phyloP scores from a whole-genome alignment of 75 land plant species.

The Picea sitchensis region DNA sequence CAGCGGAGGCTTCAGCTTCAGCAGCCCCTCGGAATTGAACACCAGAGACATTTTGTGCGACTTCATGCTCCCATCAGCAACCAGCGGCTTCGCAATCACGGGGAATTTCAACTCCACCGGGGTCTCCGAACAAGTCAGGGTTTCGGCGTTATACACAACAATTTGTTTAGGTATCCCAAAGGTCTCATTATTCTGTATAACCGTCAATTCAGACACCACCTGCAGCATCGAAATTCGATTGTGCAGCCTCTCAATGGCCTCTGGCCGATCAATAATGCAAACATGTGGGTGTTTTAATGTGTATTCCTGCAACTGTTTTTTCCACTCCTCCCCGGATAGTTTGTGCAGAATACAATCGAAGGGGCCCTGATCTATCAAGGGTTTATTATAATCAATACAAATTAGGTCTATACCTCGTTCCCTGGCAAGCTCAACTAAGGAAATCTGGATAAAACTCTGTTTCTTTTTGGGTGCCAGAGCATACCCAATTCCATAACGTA shows the following conservation, averaged over 20 bases:
- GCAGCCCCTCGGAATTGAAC: constrained; percentile 46
- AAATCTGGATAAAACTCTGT: constrained; percentile 61
- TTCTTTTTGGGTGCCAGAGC: constrained; percentile 75
- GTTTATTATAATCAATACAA: constrained; percentile 44
- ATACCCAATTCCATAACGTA: constrained; percentile 56
- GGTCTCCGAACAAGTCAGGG: constrained; percentile 16
- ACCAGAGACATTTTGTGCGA: constrained; percentile 83
- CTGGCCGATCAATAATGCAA: constrained; percentile 59
- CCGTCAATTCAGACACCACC: constrained; percentile 43
- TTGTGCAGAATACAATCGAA: constrained; percentile 93
- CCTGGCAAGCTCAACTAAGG: constrained; percentile 43
- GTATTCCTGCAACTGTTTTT: constrained; percentile 41
- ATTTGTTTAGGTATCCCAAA: constrained; percentile 71
- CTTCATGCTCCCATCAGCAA: constrained; percentile 77
- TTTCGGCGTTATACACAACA: constrained; percentile 46
- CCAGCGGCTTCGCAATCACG: constrained; percentile 83
- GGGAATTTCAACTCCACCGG: constrained; percentile 58
- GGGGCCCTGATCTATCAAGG: constrained; percentile 72
- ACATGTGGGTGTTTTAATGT: constrained; percentile 32
- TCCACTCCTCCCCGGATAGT: constrained; percentile 65
- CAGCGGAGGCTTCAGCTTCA: constrained; percentile 59
- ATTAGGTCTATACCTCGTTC: constrained; percentile 71
- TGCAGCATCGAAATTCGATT: constrained; percentile 86
- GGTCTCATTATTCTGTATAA: constrained; percentile 16
- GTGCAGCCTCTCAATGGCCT: constrained; percentile 76